These are phyloP conservation scores for Botryosphaeria agaves DNA, from an alignment of 2,329 filamentous ascomycete genomes.

Conservation along the genomic window DNA sequence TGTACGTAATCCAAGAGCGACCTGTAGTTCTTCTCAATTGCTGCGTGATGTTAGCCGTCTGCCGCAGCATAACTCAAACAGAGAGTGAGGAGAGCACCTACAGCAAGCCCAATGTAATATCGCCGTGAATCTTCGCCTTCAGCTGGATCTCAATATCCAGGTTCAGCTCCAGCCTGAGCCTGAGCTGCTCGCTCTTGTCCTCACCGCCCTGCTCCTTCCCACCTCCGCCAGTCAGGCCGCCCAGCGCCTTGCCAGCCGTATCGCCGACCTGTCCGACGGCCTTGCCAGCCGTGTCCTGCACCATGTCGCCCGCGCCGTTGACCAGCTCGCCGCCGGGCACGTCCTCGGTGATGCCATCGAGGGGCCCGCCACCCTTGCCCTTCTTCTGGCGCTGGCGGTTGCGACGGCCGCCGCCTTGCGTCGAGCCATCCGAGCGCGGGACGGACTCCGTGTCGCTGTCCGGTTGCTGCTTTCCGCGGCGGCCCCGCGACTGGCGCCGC, in stretches of 20 bases:
- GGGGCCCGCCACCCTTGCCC: slow-evolving; percentile 27
- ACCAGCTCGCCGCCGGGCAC: slow-evolving; percentile 34
- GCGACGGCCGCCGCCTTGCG: slow-evolving; percentile 33
- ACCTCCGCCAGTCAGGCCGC: slow-evolving; percentile 27
- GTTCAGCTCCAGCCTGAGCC: slow-evolving; percentile 40
- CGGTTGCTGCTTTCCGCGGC: slow-evolving; percentile 23
- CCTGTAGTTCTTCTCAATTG: slow-evolving; percentile 2
- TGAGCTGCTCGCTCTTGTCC: slow-evolving; percentile 32
- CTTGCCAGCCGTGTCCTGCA: slow-evolving; percentile 34
- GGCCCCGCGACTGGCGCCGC: slow-evolving; percentile 31
- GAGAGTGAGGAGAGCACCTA: slow-evolving; percentile 13
- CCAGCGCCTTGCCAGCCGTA: slow-evolving; percentile 27
- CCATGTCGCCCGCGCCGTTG: slow-evolving; percentile 35
- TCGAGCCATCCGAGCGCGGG: slow-evolving; percentile 35
- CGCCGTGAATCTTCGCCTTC: slow-evolving; percentile 48
- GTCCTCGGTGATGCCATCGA: slow-evolving; percentile 38
- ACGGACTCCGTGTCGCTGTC: slow-evolving; percentile 37
- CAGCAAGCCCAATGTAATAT: slow-evolving; percentile 40
- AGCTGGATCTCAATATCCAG: slow-evolving; percentile 45
- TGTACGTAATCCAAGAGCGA: no score
- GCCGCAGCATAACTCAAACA: background rate
- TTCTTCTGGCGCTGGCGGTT: slow-evolving; percentile 36
- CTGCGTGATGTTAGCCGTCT: background rate
- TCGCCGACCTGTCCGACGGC: slow-evolving; percentile 25
- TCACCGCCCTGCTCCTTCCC: slow-evolving; percentile 17